phyloP scores from a whole-genome alignment of 108 stramenopile species.

The Epithemia pelagica region DNA sequence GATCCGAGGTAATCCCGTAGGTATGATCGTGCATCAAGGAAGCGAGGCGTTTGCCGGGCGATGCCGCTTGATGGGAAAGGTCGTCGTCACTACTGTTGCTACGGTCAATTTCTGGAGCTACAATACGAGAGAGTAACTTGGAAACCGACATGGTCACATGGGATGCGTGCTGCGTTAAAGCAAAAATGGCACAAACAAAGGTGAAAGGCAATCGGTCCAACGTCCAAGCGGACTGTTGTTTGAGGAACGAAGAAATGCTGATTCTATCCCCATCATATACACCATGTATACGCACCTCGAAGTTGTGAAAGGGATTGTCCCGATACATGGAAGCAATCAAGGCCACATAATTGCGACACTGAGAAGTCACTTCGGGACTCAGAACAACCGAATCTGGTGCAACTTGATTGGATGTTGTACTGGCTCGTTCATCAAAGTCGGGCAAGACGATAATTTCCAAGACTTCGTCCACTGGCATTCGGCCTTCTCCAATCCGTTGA shows the following conservation, averaged over 20 bases:
- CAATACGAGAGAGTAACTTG: constrained; percentile 5
- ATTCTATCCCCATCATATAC: too few relatives aligned
- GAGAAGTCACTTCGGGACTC: constrained; percentile 1
- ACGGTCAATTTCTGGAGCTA: not conserved
- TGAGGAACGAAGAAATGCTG: too few relatives aligned
- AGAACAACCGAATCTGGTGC: constrained; percentile 4
- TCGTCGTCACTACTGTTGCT: not conserved
- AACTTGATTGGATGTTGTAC: not conserved
- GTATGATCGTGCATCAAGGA: constrained; percentile 6
- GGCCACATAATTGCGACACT: constrained; percentile 7
- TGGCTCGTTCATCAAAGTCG: constrained; percentile 10
- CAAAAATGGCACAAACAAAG: too few relatives aligned
- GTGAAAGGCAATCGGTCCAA: too few relatives aligned
- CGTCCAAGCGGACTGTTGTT: too few relatives aligned
- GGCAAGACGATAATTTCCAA: constrained; percentile 24
- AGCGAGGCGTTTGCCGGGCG: not conserved
- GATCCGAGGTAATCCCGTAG: constrained; percentile 24
- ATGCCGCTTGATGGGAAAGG: not conserved
- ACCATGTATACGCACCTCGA: constrained; percentile 1
- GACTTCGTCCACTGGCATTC: constrained; percentile 17
- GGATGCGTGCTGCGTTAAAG: not conserved
- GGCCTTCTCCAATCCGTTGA: not conserved
- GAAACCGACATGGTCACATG: constrained; percentile 9
- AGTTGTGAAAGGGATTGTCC: constrained; percentile 13
- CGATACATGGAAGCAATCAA: constrained; percentile 20